These are phyloP conservation scores for Pleodorina starrii DNA, from an alignment of 139 green algal genomes.

Conservation along the genomic window DNA sequence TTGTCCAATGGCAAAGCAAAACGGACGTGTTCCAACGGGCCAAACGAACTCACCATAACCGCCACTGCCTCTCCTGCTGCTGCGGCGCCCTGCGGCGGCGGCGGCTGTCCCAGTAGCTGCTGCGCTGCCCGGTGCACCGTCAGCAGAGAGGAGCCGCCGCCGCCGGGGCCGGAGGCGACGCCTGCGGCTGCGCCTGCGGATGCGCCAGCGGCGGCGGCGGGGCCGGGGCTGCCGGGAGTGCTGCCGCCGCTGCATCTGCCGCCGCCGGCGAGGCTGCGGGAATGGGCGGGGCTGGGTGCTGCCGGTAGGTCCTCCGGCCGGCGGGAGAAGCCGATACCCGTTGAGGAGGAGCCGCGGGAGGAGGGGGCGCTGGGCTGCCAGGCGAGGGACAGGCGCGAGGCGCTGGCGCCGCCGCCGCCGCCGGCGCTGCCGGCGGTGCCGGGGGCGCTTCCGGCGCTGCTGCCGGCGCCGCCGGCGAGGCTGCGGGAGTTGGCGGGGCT, in stretches of 20 bases:
- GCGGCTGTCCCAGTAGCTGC: neutral
- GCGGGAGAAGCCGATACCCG: constrained; percentile 5
- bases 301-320: constrained; percentile 12
- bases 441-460: neutral
- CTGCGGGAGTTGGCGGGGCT: neutral
- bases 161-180: too few relatives aligned
- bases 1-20: too few relatives aligned
- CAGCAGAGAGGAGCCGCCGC: too few relatives aligned
- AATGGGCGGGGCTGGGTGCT: constrained; percentile 19
- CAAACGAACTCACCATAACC: neutral
- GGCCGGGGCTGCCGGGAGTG: neutral
- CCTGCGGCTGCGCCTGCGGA: too few relatives aligned
- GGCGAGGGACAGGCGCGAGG: neutral
- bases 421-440: neutral
- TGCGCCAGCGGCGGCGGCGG: too few relatives aligned
- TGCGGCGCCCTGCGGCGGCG: neutral
- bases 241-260: neutral
- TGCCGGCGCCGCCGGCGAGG: neutral
- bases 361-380: neutral
- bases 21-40: neutral
- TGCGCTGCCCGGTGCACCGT: neutral
- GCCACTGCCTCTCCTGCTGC: neutral
- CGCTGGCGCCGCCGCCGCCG: neutral
- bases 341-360: neutral
- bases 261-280: constrained; percentile 10